Evolutionary conservation across 805 yeast genomes (phyloP), one percentile per base, ranked within the genome.

Genomic region (Debaryomyces prosopidis): DNA sequence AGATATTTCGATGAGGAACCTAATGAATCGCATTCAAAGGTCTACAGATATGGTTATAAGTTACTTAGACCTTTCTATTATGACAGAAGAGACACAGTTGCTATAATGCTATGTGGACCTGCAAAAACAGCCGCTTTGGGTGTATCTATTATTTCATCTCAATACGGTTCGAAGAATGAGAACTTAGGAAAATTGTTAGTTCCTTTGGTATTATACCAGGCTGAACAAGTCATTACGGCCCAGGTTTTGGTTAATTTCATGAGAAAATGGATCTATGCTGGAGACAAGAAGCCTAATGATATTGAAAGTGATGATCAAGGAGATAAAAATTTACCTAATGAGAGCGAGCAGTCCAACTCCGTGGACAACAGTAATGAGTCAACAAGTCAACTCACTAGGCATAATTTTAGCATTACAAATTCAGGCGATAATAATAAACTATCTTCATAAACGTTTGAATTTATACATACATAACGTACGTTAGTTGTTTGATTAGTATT

Each of bases 111-210:
- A 47, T 88, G 96, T 65, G 96, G 96, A 9, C 92, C 96, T 4
- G 96, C 97, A 2, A 90, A 89, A 63, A 89, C 96, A 1, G 96
- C 96, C 0, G 96, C 96, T 0, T 71, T 89, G 42, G 97, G 96
- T 31, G 96, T 89, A 3, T 86, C 96, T 1, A 71, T 89, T 41
- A 75, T 86, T n/a, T 75, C 90, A 1, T 80, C 92, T 0, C 92
- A 87, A 61, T 89, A 88, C 60, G 95, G 95, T 12, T 65, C 79
- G 4, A 57, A 75, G 37, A 80, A 78, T 54, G 71, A 76, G 8
- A 71, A 81, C 52, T 67, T 89, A 50, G 96, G 96, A 14, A 77
- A 79, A 42, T 65, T 90, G 34, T 68, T 90, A 35, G 90, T 88
- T 14, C 92, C 96, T 0, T 73, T 90, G 58, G 96, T 90, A 6